Conservation (phyloP, 371 early-diverging fungal species). For the Mucor indicus region DNA sequence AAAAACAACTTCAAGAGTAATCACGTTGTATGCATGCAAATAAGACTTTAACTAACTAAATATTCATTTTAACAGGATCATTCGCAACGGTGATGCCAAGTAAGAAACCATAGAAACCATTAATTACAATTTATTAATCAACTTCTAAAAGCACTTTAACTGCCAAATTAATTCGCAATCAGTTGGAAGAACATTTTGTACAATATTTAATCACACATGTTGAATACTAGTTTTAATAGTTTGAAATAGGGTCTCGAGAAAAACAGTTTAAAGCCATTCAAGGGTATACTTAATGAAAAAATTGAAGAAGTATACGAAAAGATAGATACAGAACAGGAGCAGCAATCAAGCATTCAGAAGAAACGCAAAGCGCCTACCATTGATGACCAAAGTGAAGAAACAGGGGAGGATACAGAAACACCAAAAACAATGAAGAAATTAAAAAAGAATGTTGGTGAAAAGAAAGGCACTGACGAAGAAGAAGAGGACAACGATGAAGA, state of each 20-base stretch:
- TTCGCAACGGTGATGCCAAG: constrained; percentile 11
- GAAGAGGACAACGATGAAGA: constrained; percentile 1
- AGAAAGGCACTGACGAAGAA: background rate
- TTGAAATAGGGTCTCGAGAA: constrained; percentile 25
- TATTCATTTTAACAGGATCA: constrained; percentile 2
- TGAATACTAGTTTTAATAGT: no score
- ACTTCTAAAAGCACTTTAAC: constrained; percentile 16
- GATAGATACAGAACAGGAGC: background rate
- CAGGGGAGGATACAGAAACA: background rate
- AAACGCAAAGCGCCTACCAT: background rate
- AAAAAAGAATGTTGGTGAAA: background rate
- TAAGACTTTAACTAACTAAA: background rate
- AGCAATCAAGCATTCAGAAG: constrained; percentile 1
- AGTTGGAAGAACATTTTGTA: constrained; percentile 13
- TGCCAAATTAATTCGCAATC: constrained; percentile 1
- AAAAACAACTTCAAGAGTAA: constrained; percentile 5
- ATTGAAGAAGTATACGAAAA: constrained; percentile 20
- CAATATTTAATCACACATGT: no score
- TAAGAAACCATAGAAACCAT: no score
- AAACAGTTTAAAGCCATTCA: constrained; percentile 27
- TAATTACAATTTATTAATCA: no score
- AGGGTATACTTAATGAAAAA: constrained; percentile 13
- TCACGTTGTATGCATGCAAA: no score
- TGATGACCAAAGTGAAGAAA: background rate
- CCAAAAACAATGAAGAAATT: background rate